Base-by-base conservation (phyloP, 2,329 filamentous ascomycete genomes). In the Fusarium sp. region DNA sequence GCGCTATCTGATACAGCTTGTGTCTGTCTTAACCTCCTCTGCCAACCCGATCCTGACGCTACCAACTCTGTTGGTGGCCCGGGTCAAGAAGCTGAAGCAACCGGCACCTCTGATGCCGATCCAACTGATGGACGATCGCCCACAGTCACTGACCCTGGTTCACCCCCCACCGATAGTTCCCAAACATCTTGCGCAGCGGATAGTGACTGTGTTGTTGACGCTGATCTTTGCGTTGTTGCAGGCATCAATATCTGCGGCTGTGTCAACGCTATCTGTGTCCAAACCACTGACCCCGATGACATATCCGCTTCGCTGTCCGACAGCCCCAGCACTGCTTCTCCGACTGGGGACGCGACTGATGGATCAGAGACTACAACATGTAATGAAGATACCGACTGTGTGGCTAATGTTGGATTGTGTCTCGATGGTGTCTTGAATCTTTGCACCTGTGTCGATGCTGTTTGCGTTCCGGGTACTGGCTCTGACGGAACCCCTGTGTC, bases 241-340 rank as follows among this genome's bases (percentile, higher is more conserved):
- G 62, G 61, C 13, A 11, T 60, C 13, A 65, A 65, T 2, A 60
- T 65, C 12, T 65, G 62, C 20, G 36, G 31, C 13, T 65, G 62
- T 5, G 31, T 54, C 15, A 50, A 60, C 7, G 12, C 46, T 4
- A 15, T 65, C 10, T 65, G 62, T 1, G 46, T 65, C 6, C 36
- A 18, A 1, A 33, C 7, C 12, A 7, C 26, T 1, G 53, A 38
- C 12, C 26, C 46, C 2, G 45, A 20, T 15, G 36, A 13, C 16
- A 11, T 12, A 4, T 41, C 38, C 30, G 36, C 45, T 15, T 18
- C 30, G 13, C 4, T n/a, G 12, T 16, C 26, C 3, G 23, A 20
- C 5, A 8, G 10, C 20, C 20, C 53, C 11, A 30, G 23, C 6
- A 16, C 37, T 4, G 20, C 31, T 15, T 60, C 62, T 15, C 31